These are phyloP conservation scores for Nakaseomyces delphensis DNA, from an alignment of 1,139 yeast genomes.

Conservation along the genomic window DNA sequence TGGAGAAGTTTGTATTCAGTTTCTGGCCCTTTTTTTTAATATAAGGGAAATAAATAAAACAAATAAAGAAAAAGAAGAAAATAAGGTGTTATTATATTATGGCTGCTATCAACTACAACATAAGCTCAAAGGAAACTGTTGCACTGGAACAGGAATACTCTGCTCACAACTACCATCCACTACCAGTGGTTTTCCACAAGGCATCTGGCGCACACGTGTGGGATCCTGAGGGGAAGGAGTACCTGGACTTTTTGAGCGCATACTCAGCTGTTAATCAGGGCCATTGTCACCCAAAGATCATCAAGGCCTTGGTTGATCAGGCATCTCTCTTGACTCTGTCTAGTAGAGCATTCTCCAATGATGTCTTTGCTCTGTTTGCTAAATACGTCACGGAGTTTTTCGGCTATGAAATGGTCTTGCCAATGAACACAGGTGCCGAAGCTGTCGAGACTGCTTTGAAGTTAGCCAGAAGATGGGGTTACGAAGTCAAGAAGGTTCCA, in stretches of 20 bases:
- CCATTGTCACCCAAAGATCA: conserved; percentile 92
- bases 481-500: conserved; percentile 76
- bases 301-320: conserved; percentile 78
- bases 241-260: conserved; percentile 81
- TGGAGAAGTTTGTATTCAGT: background rate
- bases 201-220: conserved; percentile 91
- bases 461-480: conserved; percentile 96
- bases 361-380: conserved; percentile 79
- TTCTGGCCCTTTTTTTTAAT: no score
- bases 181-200: conserved; percentile 84
- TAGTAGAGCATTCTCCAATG: conserved; percentile 89
- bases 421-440: conserved; percentile 98
- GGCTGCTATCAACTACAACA: conserved; percentile 1
- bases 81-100: background rate
- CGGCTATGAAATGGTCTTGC: conserved; percentile 85
- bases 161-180: conserved; percentile 95
- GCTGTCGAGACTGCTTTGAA: conserved; percentile 95
- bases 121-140: conserved; percentile 59
- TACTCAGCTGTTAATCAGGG: conserved; percentile 98
- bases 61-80: background rate
- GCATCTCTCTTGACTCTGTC: conserved; percentile 77
- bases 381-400: conserved; percentile 84
- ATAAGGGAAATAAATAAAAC: background rate
- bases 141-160: conserved; percentile 72
- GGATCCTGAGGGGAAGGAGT: conserved; percentile 93